Percentiles rank a stretch among this genome's conserved stretches.
Evolutionary conservation across 345 rosid species (phyloP).

Genomic region (Salix purpurea): DNA sequence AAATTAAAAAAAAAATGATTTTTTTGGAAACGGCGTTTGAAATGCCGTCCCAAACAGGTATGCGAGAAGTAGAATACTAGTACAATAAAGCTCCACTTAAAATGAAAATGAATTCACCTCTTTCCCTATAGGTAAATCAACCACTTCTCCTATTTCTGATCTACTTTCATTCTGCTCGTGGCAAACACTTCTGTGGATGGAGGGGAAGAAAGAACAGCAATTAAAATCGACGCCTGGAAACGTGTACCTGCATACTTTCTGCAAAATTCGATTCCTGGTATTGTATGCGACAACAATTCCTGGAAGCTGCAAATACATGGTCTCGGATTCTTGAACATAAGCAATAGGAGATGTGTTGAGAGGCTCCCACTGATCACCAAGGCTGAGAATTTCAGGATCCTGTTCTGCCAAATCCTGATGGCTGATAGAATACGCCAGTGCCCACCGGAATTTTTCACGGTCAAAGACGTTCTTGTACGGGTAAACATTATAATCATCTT

Average conservation of each 20-base stretch:
- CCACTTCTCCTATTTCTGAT: background rate
- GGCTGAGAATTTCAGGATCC: background rate
- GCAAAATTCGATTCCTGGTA: background rate
- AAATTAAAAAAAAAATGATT: too few species aligned
- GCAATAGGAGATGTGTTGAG: conserved; percentile 6
- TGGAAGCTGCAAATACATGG: conserved; percentile 12
- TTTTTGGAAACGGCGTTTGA: too few species aligned
- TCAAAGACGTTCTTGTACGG: background rate
- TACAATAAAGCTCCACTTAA: background rate
- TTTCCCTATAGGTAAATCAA: background rate
- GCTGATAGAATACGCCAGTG: conserved; percentile 9
- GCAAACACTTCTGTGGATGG: background rate
- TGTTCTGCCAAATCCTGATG: background rate
- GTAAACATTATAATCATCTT: conserved; percentile 11
- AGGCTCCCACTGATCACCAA: background rate
- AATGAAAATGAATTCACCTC: background rate
- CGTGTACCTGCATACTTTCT: conserved; percentile 5
- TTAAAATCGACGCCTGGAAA: background rate
- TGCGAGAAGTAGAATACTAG: too few species aligned
- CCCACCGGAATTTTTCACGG: conserved; percentile 13
- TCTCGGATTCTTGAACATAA: conserved; percentile 8
- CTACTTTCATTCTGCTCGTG: background rate
- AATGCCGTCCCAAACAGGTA: too few species aligned
- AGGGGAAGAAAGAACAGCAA: conserved; percentile 17
- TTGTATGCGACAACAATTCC: conserved; percentile 16